Conservation (phyloP, 179 eudicot genomes). For the Heliamphora pulchella region DNA sequence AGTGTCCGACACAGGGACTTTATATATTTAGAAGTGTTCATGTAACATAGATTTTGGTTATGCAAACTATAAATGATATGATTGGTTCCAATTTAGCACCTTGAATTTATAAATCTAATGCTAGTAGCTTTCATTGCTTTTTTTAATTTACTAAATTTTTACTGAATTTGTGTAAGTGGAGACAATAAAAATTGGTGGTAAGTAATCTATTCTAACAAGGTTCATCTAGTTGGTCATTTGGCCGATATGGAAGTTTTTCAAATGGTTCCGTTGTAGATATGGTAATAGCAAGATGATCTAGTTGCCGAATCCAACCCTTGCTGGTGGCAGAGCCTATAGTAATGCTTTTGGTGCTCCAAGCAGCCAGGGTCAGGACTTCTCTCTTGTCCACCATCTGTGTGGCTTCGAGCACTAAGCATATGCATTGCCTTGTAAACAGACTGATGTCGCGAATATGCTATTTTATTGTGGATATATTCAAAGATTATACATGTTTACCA, state of each 20-base stretch:
- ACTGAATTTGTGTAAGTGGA: neutral
- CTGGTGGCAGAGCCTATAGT: neutral
- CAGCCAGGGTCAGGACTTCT: neutral
- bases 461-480: neutral
- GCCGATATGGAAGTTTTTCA: neutral
- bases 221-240: neutral
- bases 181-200: neutral
- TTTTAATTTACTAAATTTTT: too few species aligned
- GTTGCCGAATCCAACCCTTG: neutral
- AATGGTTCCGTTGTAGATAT: neutral
- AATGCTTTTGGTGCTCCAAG: neutral
- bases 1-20: too few species aligned
- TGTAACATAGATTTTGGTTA: too few species aligned
- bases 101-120: too few species aligned
- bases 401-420: neutral
- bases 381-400: neutral
- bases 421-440: neutral
- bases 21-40: too few species aligned
- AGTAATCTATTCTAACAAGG: neutral
- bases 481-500: neutral
- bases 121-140: too few species aligned
- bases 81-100: too few species aligned
- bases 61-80: too few species aligned
- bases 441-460: neutral
- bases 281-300: neutral